These are phyloP conservation scores for Vitis hybrid DNA, from an alignment of 177 flowering plant genomes.

Conservation along the genomic window DNA sequence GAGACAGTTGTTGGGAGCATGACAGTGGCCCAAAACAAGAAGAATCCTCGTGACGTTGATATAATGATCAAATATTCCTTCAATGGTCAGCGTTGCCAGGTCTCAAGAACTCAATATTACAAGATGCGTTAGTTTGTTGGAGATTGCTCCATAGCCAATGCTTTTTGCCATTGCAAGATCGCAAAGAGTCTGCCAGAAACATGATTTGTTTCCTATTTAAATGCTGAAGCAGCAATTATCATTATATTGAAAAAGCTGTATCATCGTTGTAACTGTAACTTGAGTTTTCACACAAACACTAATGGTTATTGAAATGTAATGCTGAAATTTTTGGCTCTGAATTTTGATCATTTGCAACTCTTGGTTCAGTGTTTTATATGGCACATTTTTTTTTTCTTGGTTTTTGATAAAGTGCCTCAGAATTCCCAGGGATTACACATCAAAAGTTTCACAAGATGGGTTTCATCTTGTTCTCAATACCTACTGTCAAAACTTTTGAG, in stretches of 20 bases:
- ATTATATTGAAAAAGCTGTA: background rate
- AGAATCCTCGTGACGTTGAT: constrained; percentile 92
- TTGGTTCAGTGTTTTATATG: background rate
- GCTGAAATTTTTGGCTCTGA: constrained; percentile 1
- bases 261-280: background rate
- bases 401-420: too few relatives aligned
- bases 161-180: background rate
- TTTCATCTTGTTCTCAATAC: background rate
- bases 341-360: background rate
- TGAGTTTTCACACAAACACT: background rate
- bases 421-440: too few relatives aligned
- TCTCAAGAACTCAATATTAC: constrained; percentile 68
- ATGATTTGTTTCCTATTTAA: background rate
- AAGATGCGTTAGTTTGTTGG: constrained; percentile 65
- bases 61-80: constrained; percentile 77
- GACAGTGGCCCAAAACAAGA: constrained; percentile 88
- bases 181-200: background rate
- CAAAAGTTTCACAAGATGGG: too few relatives aligned
- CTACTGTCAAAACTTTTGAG: too few relatives aligned
- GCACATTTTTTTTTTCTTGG: background rate
- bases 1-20: constrained; percentile 77
- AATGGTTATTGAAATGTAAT: background rate
- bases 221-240: background rate
- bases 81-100: constrained; percentile 57
- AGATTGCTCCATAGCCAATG: background rate